Evolutionary conservation across 805 yeast species (phyloP).

Genomic region (Candida tallmaniae): DNA sequence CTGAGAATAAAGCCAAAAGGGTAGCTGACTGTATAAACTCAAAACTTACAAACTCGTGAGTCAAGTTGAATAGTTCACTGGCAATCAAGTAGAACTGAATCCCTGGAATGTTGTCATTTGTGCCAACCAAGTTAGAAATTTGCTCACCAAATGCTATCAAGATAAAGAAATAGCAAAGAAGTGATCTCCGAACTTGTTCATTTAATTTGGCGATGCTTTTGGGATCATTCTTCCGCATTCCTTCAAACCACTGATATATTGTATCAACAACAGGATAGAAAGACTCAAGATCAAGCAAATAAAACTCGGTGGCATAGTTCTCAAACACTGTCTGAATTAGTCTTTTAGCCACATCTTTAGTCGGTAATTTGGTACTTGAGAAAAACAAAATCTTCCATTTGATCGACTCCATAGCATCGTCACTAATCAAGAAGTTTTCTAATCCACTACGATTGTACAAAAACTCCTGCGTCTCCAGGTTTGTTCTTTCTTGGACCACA

Average conservation of each 20-base stretch:
- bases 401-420: conserved; percentile 22
- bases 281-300: conserved; percentile 24
- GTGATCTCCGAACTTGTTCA: conserved; percentile 9
- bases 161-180: conserved; percentile 29
- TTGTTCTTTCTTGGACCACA: conserved; percentile 11
- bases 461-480: conserved; percentile 9
- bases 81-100: conserved; percentile 30
- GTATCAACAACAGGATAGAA: conserved; percentile 12
- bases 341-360: conserved; percentile 16
- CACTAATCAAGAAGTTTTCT: conserved; percentile 23
- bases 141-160: conserved; percentile 38
- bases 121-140: conserved; percentile 11
- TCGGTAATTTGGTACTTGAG: conserved; percentile 19
- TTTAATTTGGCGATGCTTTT: conserved; percentile 2
- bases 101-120: conserved; percentile 25
- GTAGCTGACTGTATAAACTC: conserved; percentile 33
- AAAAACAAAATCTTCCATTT: conserved; percentile 16
- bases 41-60: conserved; percentile 25
- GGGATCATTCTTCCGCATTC: conserved; percentile 4
- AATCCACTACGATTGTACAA: conserved; percentile 12
- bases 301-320: conserved; percentile 33
- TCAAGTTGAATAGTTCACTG: conserved; percentile 26
- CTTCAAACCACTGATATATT: conserved; percentile 10
- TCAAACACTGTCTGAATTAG: conserved; percentile 22
- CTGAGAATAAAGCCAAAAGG: conserved; percentile 31